phyloP scores from a whole-genome alignment of 1,284 basidiomycete species.

The Pterulicium gracile region DNA sequence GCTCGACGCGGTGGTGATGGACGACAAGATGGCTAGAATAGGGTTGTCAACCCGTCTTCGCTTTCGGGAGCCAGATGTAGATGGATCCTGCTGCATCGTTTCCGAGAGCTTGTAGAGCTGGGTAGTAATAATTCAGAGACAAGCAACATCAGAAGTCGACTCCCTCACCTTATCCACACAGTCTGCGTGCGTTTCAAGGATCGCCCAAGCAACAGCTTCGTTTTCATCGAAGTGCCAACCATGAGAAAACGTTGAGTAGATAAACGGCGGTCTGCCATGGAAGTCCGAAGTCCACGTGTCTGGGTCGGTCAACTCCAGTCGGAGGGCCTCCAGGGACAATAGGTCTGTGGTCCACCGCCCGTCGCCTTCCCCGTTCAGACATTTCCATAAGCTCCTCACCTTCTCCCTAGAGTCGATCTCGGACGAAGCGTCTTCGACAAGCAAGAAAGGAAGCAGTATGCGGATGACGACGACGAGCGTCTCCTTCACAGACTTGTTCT shows the following conservation, averaged over 20 bases:
- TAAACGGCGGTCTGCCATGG: slow-evolving; percentile 31
- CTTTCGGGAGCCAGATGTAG: slow-evolving; percentile 24
- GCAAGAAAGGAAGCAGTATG: slow-evolving; percentile 63
- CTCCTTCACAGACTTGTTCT: slow-evolving; percentile 60
- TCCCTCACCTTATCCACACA: slow-evolving; percentile 55
- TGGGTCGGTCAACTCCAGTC: slow-evolving; percentile 32
- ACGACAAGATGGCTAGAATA: slow-evolving; percentile 43
- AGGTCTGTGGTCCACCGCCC: slow-evolving; percentile 50
- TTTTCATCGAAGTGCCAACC: slow-evolving; percentile 62
- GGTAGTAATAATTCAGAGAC: slow-evolving; percentile 7
- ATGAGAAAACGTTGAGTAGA: slow-evolving; percentile 52
- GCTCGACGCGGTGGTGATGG: slow-evolving; percentile 28
- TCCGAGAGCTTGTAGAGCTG: slow-evolving; percentile 58
- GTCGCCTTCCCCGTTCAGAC: slow-evolving; percentile 50
- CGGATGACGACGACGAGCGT: slow-evolving; percentile 58
- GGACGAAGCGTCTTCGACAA: slow-evolving; percentile 19
- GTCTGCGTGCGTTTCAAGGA: slow-evolving; percentile 79
- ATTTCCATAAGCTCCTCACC: slow-evolving; percentile 9
- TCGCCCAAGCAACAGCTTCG: slow-evolving; percentile 73
- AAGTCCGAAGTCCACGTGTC: slow-evolving; percentile 10
- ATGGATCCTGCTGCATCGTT: slow-evolving; percentile 32
- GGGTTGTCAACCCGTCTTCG: slow-evolving; percentile 47
- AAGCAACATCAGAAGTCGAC: too few species aligned
- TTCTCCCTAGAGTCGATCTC: slow-evolving; percentile 12
- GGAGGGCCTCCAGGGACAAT: slow-evolving; percentile 55